Evolutionary conservation across 2,329 filamentous ascomycete genomes (phyloP), one percentile per base, ranked within the genome.

Genomic region (Shiraia bambusicola): DNA sequence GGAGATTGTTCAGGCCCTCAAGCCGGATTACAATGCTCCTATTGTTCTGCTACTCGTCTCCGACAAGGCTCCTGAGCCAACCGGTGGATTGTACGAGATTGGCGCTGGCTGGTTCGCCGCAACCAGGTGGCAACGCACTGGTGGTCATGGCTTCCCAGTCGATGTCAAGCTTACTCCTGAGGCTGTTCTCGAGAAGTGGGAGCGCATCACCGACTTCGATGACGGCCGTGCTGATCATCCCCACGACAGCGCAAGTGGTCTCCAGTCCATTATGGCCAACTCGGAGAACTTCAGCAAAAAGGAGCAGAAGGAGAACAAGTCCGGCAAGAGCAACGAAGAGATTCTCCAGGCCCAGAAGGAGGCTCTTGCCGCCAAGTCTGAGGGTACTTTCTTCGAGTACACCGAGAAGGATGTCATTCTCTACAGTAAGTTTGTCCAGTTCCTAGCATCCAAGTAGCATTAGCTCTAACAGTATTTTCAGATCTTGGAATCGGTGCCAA

Each of bases 1-100:
- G 73, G 93, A 98, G 76, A 83, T 97, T 76, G 91, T 98, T 13
- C 91, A 97, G 76, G 92, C 93, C 32, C 95, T 98, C 80, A 98
- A 97, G 83, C 93, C 93, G 46, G 92, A 97, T 67, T 97, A 95
- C 72, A 91, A 98, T 69, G 93, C 93, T 38, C 93, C 93, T 47
- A 75, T 97, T 27, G 91, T 98, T 37, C 83, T 92, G 40, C 83
- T 91, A 30, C 86, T 98, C 43, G 88, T 83, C 68, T 85, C 82
- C 11, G 93, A 98, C 75, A 88, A 88, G 73, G 83, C 90, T 38
- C 92, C 93, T 19, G 81, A 87, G 63, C 82, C 87, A 56, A 96
- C 90, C 43, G 92, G 92, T 52, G 86, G 85, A 38, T 80, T 98
- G 34, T 98, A 90, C 73, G 93, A 98, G 75, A 88, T 92, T 57